A percentile compares a stretch with the other conserved stretches of the same genome.
Evolutionary conservation across 306 rosid genomes (phyloP).

Genomic region (Cicer arietinum): DNA sequence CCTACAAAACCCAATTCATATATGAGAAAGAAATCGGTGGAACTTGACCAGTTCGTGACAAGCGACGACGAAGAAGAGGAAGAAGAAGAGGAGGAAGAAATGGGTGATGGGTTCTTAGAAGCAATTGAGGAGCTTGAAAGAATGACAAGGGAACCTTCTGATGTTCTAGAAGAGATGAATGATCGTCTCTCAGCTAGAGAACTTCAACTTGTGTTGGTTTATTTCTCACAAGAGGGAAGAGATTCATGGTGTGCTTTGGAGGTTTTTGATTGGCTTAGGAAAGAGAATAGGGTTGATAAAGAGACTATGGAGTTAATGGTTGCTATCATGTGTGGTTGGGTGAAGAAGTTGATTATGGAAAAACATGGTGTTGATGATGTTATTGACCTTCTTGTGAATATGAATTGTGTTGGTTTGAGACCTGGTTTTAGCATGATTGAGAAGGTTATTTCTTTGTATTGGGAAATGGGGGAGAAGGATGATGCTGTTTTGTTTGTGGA

Average conservation of each 20-base stretch:
- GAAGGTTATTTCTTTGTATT: conserved; percentile 90
- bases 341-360: conserved; percentile 78
- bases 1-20: conserved; percentile 43
- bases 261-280: conserved; percentile 96
- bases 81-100: conserved; percentile 66
- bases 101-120: conserved; percentile 90
- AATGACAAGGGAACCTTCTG: conserved; percentile 97
- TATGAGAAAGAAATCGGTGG: conserved; percentile 68
- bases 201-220: conserved; percentile 86
- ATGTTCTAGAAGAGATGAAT: conserved; percentile 91
- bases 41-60: conserved; percentile 82
- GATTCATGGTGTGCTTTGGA: conserved; percentile 98
- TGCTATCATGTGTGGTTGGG: conserved; percentile 91
- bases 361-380: conserved; percentile 71
- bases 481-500: conserved; percentile 71
- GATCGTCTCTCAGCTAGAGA: conserved; percentile 88
- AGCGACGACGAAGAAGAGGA: conserved; percentile 84
- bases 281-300: conserved; percentile 90
- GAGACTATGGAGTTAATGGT: conserved; percentile 99
- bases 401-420: conserved; percentile 95
- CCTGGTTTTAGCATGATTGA: conserved; percentile 94
- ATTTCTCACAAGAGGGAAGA: conserved; percentile 94
- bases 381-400: conserved; percentile 89
- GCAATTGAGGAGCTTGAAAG: conserved; percentile 95
- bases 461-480: conserved; percentile 93